Evolutionary conservation across 352 stramenopile species (phyloP), one percentile per base, ranked within the genome.

Genomic region (Phytophthora hybrid): DNA sequence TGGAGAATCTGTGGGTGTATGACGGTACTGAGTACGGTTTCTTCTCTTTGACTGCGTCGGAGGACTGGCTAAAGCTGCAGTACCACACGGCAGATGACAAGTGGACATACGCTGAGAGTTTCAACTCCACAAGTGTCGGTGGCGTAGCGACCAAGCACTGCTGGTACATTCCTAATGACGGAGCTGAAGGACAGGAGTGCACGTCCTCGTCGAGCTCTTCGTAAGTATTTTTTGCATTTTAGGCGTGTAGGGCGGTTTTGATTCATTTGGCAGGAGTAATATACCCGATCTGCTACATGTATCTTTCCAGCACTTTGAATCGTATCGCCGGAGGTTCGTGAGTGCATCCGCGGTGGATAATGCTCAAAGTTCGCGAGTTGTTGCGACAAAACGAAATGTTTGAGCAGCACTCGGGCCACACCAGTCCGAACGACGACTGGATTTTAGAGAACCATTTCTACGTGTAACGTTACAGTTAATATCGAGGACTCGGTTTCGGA

Each of bases 61-160:
- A 86, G 26, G 78, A 88, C 23, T 93, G 85, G 85, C 56, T 91
- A 21, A 87, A 92, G 65, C 61, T 91, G 46, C 83, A 88, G 69
- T 94, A 89, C 57, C 75, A 91, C 41, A 93, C 83, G 13, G 81
- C 85, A 41, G 85, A 93, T 65, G 51, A 60, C 19, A 74, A 61
- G 31, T 94, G 87, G 87, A 59, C 67, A n/a, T 90, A 90, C 53
- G 66, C 76, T 5, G 80, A 87, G 14, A 84, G 77, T n/a, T 73
- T 91, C 29, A 73, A 76, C 31, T 73, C 73, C 4, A 83, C 85
- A 21, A 81, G 65, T 16, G 61, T 81, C 0, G 82, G 82, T 34
- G 82, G 84, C 13, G 75, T 93, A 14, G 74, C 71, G 1, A 83
- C 83, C 18, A 83, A 87, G 63, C 83, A 93, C 66, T 93, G 87